phyloP scores from a whole-genome alignment of 768 basidiomycete genomes.

The Heimioporus sp. region DNA sequence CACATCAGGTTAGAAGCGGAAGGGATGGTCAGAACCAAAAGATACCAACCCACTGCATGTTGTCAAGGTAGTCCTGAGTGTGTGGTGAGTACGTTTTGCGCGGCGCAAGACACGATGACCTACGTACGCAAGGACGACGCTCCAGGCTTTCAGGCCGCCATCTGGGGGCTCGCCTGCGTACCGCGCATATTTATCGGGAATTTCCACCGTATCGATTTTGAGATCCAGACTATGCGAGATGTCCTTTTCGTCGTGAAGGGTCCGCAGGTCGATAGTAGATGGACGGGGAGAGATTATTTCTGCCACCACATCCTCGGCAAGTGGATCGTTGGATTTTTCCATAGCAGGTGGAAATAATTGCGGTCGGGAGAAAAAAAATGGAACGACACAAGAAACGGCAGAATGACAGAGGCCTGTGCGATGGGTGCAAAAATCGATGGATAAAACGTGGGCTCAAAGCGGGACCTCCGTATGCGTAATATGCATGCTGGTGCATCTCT shows the following conservation, averaged over 20 bases:
- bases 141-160: constrained; percentile 32
- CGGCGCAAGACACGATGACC: too few species aligned
- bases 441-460: not conserved
- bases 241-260: constrained; percentile 7
- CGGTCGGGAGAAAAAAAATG: too few species aligned
- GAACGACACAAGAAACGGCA: too few species aligned
- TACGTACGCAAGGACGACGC: constrained; percentile 27
- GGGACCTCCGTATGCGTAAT: not conserved
- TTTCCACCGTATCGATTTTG: constrained; percentile 1
- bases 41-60: constrained; percentile 41
- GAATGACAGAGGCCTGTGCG: too few species aligned
- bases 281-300: too few species aligned
- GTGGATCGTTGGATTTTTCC: too few species aligned
- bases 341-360: too few species aligned
- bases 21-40: not conserved
- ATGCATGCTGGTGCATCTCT: not conserved
- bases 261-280: not conserved
- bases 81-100: not conserved
- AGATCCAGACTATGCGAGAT: not conserved
- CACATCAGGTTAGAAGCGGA: not conserved
- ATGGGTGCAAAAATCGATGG: too few species aligned
- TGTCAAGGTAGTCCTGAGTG: constrained; percentile 18
- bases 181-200: constrained; percentile 12
- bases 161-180: constrained; percentile 25
- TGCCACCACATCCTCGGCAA: too few species aligned